A percentile compares a stretch with the other conserved stretches of the same genome.
Evolutionary conservation across 495 filamentous ascomycete species (phyloP).

Genomic region (Chaetomium cochliodes): DNA sequence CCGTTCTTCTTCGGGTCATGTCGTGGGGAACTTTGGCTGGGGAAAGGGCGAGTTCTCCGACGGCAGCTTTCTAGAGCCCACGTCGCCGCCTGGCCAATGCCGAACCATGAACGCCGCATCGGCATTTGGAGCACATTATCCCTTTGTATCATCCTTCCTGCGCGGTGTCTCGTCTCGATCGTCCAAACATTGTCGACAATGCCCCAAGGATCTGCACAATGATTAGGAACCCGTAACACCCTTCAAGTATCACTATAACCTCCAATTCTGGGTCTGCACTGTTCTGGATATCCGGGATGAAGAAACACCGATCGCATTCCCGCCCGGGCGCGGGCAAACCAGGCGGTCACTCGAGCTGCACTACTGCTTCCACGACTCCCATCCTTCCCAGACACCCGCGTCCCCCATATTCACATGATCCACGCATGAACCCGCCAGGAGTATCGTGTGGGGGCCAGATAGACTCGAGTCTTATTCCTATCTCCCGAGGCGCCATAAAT

Average conservation of each 20-base stretch:
- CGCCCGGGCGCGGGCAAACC: slow-evolving; percentile 19
- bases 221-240: background rate
- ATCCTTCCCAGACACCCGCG: slow-evolving; percentile 13
- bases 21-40: background rate
- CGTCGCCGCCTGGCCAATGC: background rate
- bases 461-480: slow-evolving; percentile 36
- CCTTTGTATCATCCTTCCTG: background rate
- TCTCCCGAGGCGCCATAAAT: slow-evolving; percentile 30
- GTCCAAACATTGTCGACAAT: background rate
- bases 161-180: background rate
- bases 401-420: slow-evolving; percentile 26
- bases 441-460: slow-evolving; percentile 28
- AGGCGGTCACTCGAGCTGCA: slow-evolving; percentile 23
- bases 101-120: background rate
- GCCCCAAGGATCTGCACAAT: background rate
- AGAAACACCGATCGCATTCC: slow-evolving; percentile 28
- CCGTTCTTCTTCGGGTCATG: too few relatives aligned
- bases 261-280: background rate
- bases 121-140: background rate
- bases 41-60: background rate
- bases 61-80: background rate
- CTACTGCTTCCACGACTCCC: slow-evolving; percentile 21
- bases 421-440: slow-evolving; percentile 21
- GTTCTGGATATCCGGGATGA: slow-evolving; percentile 1
- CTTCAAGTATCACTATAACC: background rate